Evolutionary conservation across 331 rosid genomes (phyloP).

Genomic region (Rosa hybrid): DNA sequence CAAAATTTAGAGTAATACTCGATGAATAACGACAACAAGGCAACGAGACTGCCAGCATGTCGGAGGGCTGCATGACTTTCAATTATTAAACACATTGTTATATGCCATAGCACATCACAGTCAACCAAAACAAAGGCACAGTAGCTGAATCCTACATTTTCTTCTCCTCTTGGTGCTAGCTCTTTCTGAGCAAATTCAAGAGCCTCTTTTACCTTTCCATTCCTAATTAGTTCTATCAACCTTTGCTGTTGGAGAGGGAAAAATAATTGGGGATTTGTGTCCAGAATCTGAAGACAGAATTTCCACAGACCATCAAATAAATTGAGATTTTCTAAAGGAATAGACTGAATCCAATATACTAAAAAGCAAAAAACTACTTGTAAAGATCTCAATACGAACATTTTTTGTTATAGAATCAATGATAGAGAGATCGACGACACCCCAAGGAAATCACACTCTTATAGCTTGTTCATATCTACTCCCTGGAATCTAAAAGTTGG

Average conservation of each 20-base stretch:
- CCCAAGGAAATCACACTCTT: neutral
- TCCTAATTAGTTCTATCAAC: constrained; percentile 82
- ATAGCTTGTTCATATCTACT: neutral
- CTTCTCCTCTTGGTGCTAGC: constrained; percentile 97
- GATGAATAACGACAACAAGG: too few relatives aligned
- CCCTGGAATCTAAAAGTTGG: neutral
- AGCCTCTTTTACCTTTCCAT: constrained; percentile 93
- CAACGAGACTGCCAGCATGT: too few relatives aligned
- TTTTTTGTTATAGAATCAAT: neutral
- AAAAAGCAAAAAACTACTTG: neutral
- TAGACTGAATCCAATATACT: neutral
- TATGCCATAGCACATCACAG: neutral
- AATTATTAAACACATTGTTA: too few relatives aligned
- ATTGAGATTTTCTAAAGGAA: neutral
- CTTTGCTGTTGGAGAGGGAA: constrained; percentile 97
- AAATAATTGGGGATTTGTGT: constrained; percentile 92
- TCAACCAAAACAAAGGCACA: constrained; percentile 17
- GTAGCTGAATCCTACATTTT: constrained; percentile 59
- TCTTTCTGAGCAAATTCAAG: constrained; percentile 97
- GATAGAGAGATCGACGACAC: neutral
- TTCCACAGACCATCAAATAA: neutral
- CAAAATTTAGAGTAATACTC: too few relatives aligned
- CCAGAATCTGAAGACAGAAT: constrained; percentile 73
- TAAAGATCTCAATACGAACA: neutral
- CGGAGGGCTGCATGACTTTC: too few relatives aligned